These are phyloP conservation scores for Saccharomyces cerevisiae DNA, from an alignment of 805 yeast genomes.

Conservation along the genomic window DNA sequence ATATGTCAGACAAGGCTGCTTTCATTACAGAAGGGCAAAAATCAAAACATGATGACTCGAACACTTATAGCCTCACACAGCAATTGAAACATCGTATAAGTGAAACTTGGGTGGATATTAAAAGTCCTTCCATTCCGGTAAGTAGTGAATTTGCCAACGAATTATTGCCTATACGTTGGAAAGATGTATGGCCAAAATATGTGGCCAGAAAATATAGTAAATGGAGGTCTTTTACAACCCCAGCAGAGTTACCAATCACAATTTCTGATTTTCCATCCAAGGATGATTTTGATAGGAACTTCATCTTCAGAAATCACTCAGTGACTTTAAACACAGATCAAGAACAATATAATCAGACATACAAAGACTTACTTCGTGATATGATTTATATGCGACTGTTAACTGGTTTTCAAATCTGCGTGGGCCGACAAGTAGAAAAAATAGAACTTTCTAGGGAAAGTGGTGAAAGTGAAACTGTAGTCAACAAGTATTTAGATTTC, in stretches of 20 bases:
- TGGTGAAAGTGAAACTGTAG: slow-evolving; percentile 48
- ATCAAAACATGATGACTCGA: slow-evolving; percentile 1
- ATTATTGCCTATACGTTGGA: slow-evolving; percentile 79
- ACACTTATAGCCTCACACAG: background rate
- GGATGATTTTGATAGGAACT: slow-evolving; percentile 61
- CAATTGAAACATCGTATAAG: slow-evolving; percentile 4
- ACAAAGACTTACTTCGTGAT: slow-evolving; percentile 64
- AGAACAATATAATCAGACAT: slow-evolving; percentile 39
- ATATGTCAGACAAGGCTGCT: background rate
- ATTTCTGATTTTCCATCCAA: slow-evolving; percentile 69
- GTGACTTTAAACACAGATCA: slow-evolving; percentile 56
- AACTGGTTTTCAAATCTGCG: slow-evolving; percentile 85
- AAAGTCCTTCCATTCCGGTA: slow-evolving; percentile 69
- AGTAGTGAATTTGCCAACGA: slow-evolving; percentile 46
- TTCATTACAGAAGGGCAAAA: slow-evolving; percentile 1
- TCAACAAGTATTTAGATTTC: slow-evolving; percentile 42
- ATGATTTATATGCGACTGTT: slow-evolving; percentile 78
- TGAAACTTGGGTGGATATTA: slow-evolving; percentile 50
- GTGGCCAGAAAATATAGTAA: slow-evolving; percentile 62
- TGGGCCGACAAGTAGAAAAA: slow-evolving; percentile 56
- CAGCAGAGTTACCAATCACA: slow-evolving; percentile 84
- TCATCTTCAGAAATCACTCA: slow-evolving; percentile 76
- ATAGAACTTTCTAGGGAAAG: slow-evolving; percentile 40
- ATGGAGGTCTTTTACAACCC: slow-evolving; percentile 90
- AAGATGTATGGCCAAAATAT: slow-evolving; percentile 73